Evolutionary conservation across 805 yeast species (phyloP), one percentile per base, ranked within the genome.

Genomic region (Naumovozyma castellii): DNA sequence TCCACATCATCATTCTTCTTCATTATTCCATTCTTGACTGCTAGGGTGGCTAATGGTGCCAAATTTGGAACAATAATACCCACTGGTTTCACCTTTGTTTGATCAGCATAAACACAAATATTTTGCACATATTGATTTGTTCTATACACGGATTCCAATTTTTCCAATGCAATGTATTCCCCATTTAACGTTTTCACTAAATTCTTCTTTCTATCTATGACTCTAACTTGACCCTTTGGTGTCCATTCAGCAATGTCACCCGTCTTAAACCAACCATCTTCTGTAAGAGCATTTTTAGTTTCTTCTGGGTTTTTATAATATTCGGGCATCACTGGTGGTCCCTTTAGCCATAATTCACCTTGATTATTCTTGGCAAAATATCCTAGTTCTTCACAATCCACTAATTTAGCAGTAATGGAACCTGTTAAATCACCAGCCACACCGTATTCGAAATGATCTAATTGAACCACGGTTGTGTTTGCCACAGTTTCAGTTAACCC

Each of bases 181-280:
- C 98, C 98, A 60, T 92, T 90, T 56, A 76, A 71, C 16, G 98
- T 92, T 73, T 92, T 92, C 53, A 92, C 94, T 64, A 92, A 73
- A 63, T 92, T 92, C 78, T 92, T 92, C 71, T 78, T 84, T 63
- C 98, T 83, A 67, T 92, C 98, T 61, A 92, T 84, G 46, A 92
- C 70, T 59, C 74, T 77, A 54, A 92, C 68, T 43, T 77, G 80
- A 49, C 98, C 98, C 48, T 70, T 73, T 28, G 78, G 47, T 30
- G 90, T 73, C 94, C 95, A 86, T 69, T 85, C 87, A 56, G 88
- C 97, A 62, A 92, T 85, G 63, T 92, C 98, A 64, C 98, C 98
- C 25, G 97, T 92, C 58, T 70, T 74, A 71, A 92, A 92, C 97
- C 97, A 92, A 18, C 90, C 94, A 51, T 84, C 88, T 44, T 83